Evolutionary conservation across 129 eudicot species (phyloP).

Genomic region (Lonicera japonica): DNA sequence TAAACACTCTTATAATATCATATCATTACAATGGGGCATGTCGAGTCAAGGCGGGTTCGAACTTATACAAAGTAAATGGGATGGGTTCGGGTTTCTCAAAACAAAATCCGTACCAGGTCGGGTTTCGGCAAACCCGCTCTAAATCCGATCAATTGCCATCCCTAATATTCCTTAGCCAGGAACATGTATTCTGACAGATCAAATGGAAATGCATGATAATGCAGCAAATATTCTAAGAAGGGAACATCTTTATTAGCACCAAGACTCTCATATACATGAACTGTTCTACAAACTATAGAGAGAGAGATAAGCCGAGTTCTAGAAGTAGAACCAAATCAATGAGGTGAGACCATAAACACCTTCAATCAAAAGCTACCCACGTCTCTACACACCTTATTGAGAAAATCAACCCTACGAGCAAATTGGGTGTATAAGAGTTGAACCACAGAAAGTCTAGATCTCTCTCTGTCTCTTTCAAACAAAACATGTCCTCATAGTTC

Average conservation of each 20-base stretch:
- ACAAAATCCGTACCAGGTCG: too few species aligned
- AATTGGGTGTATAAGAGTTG: slow-evolving; percentile 3
- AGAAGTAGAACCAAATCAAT: neutral
- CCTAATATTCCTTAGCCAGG: too few species aligned
- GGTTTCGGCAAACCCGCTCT: too few species aligned
- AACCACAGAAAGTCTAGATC: slow-evolving; percentile 12
- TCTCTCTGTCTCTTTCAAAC: slow-evolving; percentile 14
- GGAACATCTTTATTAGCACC: neutral
- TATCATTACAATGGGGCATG: too few species aligned
- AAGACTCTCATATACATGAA: slow-evolving; percentile 20
- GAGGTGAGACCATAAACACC: slow-evolving; percentile 13
- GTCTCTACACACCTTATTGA: slow-evolving; percentile 7
- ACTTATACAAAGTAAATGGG: too few species aligned
- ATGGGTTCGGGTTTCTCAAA: too few species aligned
- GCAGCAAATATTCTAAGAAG: neutral
- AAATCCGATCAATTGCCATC: too few species aligned
- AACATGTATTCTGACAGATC: too few species aligned
- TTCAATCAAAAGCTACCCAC: slow-evolving; percentile 11
- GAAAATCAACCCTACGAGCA: neutral
- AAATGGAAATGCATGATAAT: too few species aligned
- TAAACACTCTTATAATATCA: too few species aligned
- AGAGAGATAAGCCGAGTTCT: neutral
- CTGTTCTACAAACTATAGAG: slow-evolving; percentile 4
- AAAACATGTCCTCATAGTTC: slow-evolving; percentile 9
- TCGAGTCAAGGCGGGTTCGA: too few species aligned